Evolutionary conservation across 257 asterid species (phyloP), one percentile per base, ranked within the genome.

Genomic region (Salvia splendens): DNA sequence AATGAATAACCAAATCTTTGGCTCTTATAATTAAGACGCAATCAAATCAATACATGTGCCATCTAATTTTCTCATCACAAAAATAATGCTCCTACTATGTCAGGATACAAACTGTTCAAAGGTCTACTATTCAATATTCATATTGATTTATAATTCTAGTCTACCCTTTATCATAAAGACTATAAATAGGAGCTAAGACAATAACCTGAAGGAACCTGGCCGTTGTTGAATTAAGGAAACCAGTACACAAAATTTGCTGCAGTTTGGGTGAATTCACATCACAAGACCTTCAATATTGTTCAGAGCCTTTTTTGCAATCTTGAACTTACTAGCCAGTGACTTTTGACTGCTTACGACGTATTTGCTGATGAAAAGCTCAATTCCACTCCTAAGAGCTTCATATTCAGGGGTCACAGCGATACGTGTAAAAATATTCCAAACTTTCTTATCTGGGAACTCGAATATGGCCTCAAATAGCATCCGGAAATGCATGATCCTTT

Each of bases 341-440:
- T 74, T 85, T 49, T 78, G 63, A 67, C 58, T 32, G 20, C 67
- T 74, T 57, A 80, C 48, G 35, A 93, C 95, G 35, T 88, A 87
- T 74, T 81, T 83, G 70, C 79, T 70, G 70, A 88, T 60, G 79
- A 94, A 94, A 73, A 86, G 84, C 72, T 81, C 83, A 20, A 94
- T 70, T 43, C 97, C 99, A 28, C 57, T 75, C 76, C 89, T 78
- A 30, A 94, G 92, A 16, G 82, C 20, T 71, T 94, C 97, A 30
- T 84, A 75, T 78, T 94, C 97, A 0, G 92, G 91, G 17, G 77
- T 54, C 72, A 73, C 72, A 73, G 97, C 97, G 33, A 94, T 66
- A 41, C 99, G 96, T 2, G 95, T 83, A 56, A 94, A 94, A 6
- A 86, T 67, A 55, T 87, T 91, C 97, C 97, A 94, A 20, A 94